phyloP scores from a whole-genome alignment of 1,139 yeast genomes.

The Saccharomyces uvarum region DNA sequence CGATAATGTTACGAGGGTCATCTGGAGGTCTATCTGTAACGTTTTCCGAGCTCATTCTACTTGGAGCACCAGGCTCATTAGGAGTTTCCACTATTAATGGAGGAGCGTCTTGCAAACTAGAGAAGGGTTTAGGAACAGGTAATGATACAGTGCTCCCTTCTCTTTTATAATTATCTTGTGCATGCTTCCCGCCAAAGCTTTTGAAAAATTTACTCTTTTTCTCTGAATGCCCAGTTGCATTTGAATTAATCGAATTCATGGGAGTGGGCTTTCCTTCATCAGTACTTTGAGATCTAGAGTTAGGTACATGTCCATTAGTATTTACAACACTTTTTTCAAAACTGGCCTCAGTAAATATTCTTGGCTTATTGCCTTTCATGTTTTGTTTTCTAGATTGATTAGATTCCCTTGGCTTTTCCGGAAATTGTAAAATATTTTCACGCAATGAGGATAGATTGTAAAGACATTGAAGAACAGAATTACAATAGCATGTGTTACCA shows the following conservation, averaged over 20 bases:
- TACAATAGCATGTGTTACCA: slow-evolving; percentile 87
- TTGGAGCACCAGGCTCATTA: not conserved
- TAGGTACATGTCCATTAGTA: not conserved
- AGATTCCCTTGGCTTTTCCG: slow-evolving; percentile 26
- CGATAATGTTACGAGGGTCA: slow-evolving; percentile 54
- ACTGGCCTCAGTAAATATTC: slow-evolving; percentile 35
- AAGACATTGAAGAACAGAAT: slow-evolving; percentile 77
- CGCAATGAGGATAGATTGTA: slow-evolving; percentile 66
- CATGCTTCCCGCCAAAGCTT: not conserved
- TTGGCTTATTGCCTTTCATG: slow-evolving; percentile 39
- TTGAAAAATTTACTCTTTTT: not conserved
- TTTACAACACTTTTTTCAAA: slow-evolving; percentile 1
- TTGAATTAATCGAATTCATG: not conserved
- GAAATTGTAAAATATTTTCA: slow-evolving; percentile 42
- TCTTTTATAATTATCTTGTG: not conserved
- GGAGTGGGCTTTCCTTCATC: not conserved
- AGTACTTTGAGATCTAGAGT: not conserved
- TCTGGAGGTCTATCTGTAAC: not conserved
- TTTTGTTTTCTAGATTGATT: slow-evolving; percentile 33
- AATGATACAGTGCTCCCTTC: not conserved
- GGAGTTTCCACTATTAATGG: not conserved
- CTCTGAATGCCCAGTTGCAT: not conserved
- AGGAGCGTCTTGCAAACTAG: not conserved
- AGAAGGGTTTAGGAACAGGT: not conserved
- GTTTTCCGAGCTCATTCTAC: not conserved